phyloP scores from a whole-genome alignment of 176 grass and related monocot species.

The Lolium multiflorum region DNA sequence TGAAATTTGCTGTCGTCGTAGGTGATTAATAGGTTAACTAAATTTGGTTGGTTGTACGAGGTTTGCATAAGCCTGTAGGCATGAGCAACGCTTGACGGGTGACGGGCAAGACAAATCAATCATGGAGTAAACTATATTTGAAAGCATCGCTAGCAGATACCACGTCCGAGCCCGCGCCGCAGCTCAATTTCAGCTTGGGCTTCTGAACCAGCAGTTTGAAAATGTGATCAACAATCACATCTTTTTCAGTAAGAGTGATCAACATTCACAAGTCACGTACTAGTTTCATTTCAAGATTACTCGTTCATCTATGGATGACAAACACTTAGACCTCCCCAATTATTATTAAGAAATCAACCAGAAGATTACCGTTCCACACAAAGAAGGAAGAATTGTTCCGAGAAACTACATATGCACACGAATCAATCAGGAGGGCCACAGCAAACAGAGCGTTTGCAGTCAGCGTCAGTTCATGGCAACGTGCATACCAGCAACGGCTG shows the following conservation, averaged over 20 bases:
- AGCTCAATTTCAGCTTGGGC: background rate
- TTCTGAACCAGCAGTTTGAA: background rate
- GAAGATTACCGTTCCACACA: background rate
- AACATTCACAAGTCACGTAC: background rate
- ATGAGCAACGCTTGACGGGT: too few species aligned
- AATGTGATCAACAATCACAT: background rate
- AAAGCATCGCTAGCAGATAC: too few species aligned
- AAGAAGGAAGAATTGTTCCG: background rate
- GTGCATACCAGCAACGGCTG: background rate
- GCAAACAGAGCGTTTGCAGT: conserved; percentile 34
- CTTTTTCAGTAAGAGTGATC: background rate
- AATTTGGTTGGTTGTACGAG: background rate
- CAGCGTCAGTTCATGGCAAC: background rate
- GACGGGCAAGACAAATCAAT: too few species aligned
- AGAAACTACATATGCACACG: conserved; percentile 33
- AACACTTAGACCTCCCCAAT: conserved; percentile 25
- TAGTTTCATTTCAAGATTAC: background rate
- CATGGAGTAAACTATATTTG: too few species aligned
- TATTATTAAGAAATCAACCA: conserved; percentile 38
- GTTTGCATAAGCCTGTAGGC: too few species aligned
- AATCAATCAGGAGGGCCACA: conserved; percentile 28
- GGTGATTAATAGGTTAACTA: background rate
- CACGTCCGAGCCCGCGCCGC: too few species aligned
- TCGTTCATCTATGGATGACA: background rate
- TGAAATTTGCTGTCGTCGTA: background rate